Evolutionary conservation across 495 filamentous ascomycete species (phyloP).

Genomic region (Geoglossum glabrum): DNA sequence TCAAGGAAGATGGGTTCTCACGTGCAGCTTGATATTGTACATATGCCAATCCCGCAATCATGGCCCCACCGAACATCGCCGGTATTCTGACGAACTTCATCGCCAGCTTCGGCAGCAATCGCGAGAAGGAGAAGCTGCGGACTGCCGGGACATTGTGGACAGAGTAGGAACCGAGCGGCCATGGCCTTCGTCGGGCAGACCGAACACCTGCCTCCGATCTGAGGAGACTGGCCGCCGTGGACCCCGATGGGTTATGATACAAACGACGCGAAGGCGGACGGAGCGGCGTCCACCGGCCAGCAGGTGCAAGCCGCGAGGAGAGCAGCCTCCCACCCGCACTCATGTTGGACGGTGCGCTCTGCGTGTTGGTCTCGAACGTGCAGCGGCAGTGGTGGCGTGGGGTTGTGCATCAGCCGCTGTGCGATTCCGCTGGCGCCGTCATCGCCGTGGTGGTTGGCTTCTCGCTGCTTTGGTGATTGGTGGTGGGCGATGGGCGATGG

Average conservation of each 20-base stretch:
- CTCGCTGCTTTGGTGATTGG: background rate
- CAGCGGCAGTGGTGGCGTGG: background rate
- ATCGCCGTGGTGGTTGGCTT: background rate
- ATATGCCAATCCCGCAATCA: constrained; percentile 73
- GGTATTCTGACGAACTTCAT: constrained; percentile 73
- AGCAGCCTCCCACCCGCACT: constrained; percentile 78
- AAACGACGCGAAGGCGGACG: constrained; percentile 40
- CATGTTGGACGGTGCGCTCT: constrained; percentile 29
- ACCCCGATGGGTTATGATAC: constrained; percentile 32
- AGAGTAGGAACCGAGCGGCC: constrained; percentile 52
- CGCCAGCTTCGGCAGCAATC: constrained; percentile 71
- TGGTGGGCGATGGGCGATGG: background rate
- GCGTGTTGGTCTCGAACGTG: background rate
- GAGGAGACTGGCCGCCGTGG: constrained; percentile 46
- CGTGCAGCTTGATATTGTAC: constrained; percentile 89
- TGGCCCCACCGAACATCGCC: constrained; percentile 75
- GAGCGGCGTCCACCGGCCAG: constrained; percentile 31
- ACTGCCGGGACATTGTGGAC: constrained; percentile 76
- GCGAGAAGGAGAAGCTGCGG: constrained; percentile 66
- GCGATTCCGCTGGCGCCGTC: background rate
- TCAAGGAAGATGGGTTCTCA: constrained; percentile 22
- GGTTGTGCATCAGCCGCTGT: background rate
- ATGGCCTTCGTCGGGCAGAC: constrained; percentile 37
- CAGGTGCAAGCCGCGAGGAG: constrained; percentile 47
- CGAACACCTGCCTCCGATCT: constrained; percentile 41